Evolutionary conservation across 257 asterid species (phyloP).

Genomic region (Solanum ahanhuiri): DNA sequence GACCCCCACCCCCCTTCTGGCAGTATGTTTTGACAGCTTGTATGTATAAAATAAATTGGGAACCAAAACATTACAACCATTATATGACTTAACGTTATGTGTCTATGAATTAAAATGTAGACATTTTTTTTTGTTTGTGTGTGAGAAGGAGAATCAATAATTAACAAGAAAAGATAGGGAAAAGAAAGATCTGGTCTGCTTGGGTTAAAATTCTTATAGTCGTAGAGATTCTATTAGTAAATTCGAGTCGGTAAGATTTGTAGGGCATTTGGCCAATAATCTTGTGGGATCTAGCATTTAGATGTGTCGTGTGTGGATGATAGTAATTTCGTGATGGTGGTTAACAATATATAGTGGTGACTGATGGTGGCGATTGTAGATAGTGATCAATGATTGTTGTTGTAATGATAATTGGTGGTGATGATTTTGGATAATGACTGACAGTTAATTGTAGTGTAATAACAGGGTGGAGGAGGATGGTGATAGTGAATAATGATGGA

Average conservation of each 20-base stretch:
- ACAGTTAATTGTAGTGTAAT: too few species aligned
- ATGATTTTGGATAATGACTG: too few species aligned
- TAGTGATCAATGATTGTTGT: too few species aligned
- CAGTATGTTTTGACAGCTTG: conserved; percentile 29
- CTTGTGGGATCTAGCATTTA: background rate
- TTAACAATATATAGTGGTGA: too few species aligned
- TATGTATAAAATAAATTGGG: background rate
- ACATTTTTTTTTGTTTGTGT: background rate
- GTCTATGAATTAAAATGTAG: background rate
- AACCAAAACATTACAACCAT: conserved; percentile 4
- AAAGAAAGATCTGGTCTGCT: background rate
- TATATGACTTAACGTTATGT: background rate
- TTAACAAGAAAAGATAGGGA: background rate
- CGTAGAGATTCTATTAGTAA: background rate
- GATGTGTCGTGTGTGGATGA: background rate
- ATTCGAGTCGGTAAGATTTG: background rate
- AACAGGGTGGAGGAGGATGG: too few species aligned
- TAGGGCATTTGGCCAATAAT: background rate
- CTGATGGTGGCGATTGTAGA: background rate
- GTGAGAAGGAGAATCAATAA: background rate
- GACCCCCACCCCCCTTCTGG: conserved; percentile 17
- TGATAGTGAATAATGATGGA: background rate
- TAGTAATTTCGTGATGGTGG: too few species aligned
- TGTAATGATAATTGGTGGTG: too few species aligned
- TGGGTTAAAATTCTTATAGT: background rate